A percentile compares a stretch with the other conserved stretches of the same genome.
Evolutionary conservation across 129 eudicot species (phyloP).

Genomic region (Gnaphalium uliginosum): DNA sequence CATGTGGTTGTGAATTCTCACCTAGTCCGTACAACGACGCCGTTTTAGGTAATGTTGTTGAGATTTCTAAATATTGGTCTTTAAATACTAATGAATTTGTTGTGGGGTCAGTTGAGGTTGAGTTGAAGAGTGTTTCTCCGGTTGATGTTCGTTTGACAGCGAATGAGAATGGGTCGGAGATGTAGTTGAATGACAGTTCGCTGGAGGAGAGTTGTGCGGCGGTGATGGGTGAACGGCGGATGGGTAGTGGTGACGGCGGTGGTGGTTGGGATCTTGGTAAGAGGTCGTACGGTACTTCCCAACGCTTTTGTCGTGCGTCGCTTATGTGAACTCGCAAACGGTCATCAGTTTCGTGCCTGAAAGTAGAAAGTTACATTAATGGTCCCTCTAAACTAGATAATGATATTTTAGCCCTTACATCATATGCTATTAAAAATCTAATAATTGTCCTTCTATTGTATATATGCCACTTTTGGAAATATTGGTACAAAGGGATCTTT

Average conservation of each 20-base stretch:
- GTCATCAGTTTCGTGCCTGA: slow-evolving; percentile 83
- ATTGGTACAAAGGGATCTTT: no score
- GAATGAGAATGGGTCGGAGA: slow-evolving; percentile 74
- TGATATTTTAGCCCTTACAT: neutral
- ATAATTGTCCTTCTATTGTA: neutral
- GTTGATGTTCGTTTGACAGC: slow-evolving; percentile 74
- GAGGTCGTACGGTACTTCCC: slow-evolving; percentile 93
- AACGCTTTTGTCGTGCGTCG: slow-evolving; percentile 76
- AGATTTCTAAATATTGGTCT: slow-evolving; percentile 85
- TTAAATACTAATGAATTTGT: slow-evolving; percentile 61
- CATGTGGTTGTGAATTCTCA: slow-evolving; percentile 92
- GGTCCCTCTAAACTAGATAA: neutral
- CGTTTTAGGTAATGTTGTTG: slow-evolving; percentile 74
- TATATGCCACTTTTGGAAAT: no score
- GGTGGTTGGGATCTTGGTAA: slow-evolving; percentile 77
- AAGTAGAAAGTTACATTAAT: neutral
- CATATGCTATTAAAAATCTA: neutral
- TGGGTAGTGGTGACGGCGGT: slow-evolving; percentile 36
- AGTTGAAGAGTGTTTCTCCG: slow-evolving; percentile 75
- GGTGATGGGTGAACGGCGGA: slow-evolving; percentile 33
- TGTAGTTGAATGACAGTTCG: slow-evolving; percentile 72
- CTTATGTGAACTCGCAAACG: slow-evolving; percentile 83
- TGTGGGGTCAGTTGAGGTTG: slow-evolving; percentile 45
- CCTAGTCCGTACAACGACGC: slow-evolving; percentile 95
- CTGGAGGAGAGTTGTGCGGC: slow-evolving; percentile 45